phyloP scores from a whole-genome alignment of 2,329 filamentous ascomycete genomes.

The Coniochaeta hoffmannii region DNA sequence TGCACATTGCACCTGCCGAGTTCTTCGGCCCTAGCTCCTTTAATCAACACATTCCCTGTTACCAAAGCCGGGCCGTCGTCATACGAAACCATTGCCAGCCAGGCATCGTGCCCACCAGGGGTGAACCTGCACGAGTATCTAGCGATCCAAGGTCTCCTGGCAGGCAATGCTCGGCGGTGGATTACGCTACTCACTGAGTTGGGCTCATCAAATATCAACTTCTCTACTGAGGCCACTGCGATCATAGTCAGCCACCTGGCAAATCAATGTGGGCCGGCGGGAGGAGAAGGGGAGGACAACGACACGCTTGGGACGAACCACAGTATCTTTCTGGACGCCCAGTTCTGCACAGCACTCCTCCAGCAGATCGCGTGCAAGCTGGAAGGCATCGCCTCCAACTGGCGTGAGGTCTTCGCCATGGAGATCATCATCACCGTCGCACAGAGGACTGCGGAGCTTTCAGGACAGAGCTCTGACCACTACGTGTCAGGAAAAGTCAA shows the following conservation, averaged over 20 bases:
- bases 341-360: conserved; percentile 41
- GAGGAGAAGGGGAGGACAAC: conserved; percentile 7
- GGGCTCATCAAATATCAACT: conserved; percentile 48
- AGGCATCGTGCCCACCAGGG: conserved; percentile 36
- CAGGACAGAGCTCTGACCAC: conserved; percentile 10
- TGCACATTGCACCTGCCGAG: conserved; percentile 32
- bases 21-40: conserved; percentile 13
- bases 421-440: conserved; percentile 45
- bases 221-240: conserved; percentile 44
- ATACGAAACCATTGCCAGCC: conserved; percentile 44
- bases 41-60: conserved; percentile 17
- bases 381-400: conserved; percentile 40
- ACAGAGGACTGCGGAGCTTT: conserved; percentile 25
- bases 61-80: conserved; percentile 38
- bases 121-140: conserved; percentile 44
- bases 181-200: conserved; percentile 19
- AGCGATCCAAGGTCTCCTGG: conserved; percentile 39
- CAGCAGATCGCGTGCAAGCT: conserved; percentile 38
- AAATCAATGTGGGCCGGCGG: conserved; percentile 45
- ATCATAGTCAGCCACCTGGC: conserved; percentile 43
- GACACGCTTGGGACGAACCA: conserved; percentile 39
- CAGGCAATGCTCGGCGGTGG: conserved; percentile 42
- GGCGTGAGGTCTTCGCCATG: conserved; percentile 53
- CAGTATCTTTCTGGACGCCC: conserved; percentile 35
- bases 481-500: not conserved